These are phyloP conservation scores for Epichloe gansuensis DNA, from an alignment of 2,329 filamentous ascomycete genomes.

Conservation along the genomic window DNA sequence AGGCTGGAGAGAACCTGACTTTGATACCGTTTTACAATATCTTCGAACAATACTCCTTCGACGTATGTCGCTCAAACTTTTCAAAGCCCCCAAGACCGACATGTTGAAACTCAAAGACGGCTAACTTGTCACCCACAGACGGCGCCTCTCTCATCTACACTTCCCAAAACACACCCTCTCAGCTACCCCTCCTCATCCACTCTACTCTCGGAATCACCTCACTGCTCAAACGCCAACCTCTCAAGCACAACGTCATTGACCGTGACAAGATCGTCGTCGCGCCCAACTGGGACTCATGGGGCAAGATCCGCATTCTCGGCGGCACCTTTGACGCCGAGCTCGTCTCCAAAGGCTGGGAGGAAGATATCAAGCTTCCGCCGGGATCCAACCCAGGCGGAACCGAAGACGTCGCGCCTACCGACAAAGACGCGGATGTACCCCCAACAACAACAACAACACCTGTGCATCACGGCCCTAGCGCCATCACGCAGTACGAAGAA, in stretches of 20 bases:
- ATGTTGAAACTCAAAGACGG: no score
- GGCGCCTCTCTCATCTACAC: conserved; percentile 79
- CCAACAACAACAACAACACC: neutral
- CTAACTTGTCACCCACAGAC: conserved; percentile 34
- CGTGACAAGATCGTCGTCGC: conserved; percentile 89
- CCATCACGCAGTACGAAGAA: conserved; percentile 64
- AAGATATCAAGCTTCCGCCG: conserved; percentile 55
- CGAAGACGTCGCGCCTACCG: conserved; percentile 13
- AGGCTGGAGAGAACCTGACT: conserved; percentile 90
- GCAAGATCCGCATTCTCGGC: conserved; percentile 83
- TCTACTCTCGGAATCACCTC: conserved; percentile 79
- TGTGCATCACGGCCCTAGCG: conserved; percentile 24
- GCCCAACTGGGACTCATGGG: conserved; percentile 97
- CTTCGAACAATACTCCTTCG: conserved; percentile 80
- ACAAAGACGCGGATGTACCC: conserved; percentile 11
- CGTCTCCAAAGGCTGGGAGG: conserved; percentile 72
- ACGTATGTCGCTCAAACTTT: conserved; percentile 40
- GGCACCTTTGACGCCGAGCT: conserved; percentile 88
- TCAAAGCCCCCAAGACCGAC: no score
- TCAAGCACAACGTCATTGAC: conserved; percentile 86
- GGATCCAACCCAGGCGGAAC: conserved; percentile 12
- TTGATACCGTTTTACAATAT: conserved; percentile 90
- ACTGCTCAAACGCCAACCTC: conserved; percentile 60
- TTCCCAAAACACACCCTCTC: conserved; percentile 61
- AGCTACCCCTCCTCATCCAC: conserved; percentile 68